phyloP scores from a whole-genome alignment of 2,329 filamentous ascomycete species.

The Chrysoporthe puriensis region DNA sequence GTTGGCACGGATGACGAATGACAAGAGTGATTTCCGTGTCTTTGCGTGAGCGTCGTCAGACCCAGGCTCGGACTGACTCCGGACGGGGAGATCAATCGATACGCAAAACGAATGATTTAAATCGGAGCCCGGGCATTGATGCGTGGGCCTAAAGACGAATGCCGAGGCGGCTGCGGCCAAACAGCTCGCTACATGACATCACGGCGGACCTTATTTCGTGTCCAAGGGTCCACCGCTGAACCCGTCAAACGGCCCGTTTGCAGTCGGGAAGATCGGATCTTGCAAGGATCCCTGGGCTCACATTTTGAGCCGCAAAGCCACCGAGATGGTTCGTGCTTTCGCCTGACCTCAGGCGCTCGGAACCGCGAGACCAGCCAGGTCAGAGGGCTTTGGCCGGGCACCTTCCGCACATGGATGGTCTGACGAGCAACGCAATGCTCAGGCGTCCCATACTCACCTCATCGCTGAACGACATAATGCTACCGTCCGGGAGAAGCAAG shows the following conservation, averaged over 20 bases:
- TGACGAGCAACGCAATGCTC: neutral
- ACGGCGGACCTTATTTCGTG: constrained; percentile 20
- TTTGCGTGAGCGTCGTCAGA: constrained; percentile 18
- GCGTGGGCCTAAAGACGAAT: constrained; percentile 23
- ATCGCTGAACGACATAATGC: neutral
- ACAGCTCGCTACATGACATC: constrained; percentile 26
- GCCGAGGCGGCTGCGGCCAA: constrained; percentile 23
- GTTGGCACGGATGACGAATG: constrained; percentile 15
- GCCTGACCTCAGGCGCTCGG: constrained; percentile 16
- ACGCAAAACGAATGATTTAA: constrained; percentile 26
- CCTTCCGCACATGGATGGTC: neutral
- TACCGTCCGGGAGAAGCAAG: neutral
- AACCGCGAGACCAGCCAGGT: neutral
- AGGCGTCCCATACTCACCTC: neutral
- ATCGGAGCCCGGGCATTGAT: constrained; percentile 12
- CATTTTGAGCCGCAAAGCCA: constrained; percentile 29
- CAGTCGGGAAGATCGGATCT: constrained; percentile 23
- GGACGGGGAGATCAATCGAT: constrained; percentile 4
- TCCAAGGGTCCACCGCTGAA: constrained; percentile 10
- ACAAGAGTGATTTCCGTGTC: constrained; percentile 7
- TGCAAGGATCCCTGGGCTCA: constrained; percentile 16
- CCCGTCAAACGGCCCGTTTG: constrained; percentile 31
- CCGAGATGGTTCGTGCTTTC: constrained; percentile 27
- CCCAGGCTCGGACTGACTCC: constrained; percentile 26
- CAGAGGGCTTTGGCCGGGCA: neutral